Evolutionary conservation across 1,284 basidiomycete genomes (phyloP), one percentile per base, ranked within the genome.

Genomic region (Puccinia polysora): DNA sequence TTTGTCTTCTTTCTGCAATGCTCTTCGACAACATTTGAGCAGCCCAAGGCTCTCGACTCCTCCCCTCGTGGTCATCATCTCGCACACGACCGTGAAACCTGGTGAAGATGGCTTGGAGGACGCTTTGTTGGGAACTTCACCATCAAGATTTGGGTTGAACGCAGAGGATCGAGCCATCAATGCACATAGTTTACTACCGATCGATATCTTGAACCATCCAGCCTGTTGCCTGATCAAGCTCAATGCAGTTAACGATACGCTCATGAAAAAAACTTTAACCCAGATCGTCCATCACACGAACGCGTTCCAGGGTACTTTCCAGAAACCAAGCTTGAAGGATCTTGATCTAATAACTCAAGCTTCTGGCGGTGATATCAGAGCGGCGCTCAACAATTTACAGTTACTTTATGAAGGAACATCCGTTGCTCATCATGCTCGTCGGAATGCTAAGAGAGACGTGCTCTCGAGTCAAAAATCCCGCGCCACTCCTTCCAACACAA

Each of bases 311-410:
- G 30, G 68, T 74, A 30, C 70, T 75, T 30, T 23, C 56, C 25
- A 15, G 76, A 80, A 81, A 6, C 87, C 86, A 0, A 81, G 86
- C 0, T 85, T 86, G 72, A 87, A 88, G 12, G 83, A 86, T 0
- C 76, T 96, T 0, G 87, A 93, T 68, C 80, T 87, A 4, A 84
- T 97, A 65, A 85, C 92, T 1, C 85, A 88, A 52, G 86, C 89
- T 0, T 85, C 89, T 0, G 88, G 88, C 76, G 95, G 95, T 0
- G 95, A 98, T 78, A 89, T 98, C 20, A 84, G 95, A 47, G 90
- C 89, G 72, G 95, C 94, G 0, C 85, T 96, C 74, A 97, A 94
- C 86, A 87, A 89, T 0, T 83, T 97, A 3, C 91, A 98, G 77
- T 91, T 97, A 78, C 84, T 83, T 1, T 74, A 76, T 14, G 69